Percentiles rank a stretch among this genome's conserved stretches.
phyloP scores from a whole-genome alignment of 768 basidiomycete species.

The Suillus placidus region DNA sequence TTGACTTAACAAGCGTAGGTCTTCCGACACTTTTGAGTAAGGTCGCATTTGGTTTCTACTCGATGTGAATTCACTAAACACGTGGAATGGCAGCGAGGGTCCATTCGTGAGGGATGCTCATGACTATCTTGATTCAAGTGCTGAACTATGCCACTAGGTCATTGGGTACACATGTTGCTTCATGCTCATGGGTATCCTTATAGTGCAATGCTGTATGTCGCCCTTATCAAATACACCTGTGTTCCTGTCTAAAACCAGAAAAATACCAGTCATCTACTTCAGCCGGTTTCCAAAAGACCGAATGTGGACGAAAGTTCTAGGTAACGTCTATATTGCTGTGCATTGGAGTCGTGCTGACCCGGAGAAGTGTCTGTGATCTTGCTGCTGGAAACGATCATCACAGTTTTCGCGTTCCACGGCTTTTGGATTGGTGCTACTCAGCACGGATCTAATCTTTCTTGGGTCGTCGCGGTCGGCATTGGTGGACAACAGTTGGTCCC shows the following conservation, averaged over 20 bases:
- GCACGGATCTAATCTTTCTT: slow-evolving; percentile 13
- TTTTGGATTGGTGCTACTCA: slow-evolving; percentile 17
- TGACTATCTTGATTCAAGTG: not conserved
- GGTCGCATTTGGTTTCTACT: slow-evolving; percentile 1
- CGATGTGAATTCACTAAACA: not conserved
- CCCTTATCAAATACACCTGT: no score
- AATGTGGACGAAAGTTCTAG: slow-evolving; percentile 17
- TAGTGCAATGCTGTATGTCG: slow-evolving; percentile 19
- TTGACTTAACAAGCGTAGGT: not conserved
- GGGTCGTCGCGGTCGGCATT: slow-evolving; percentile 8
- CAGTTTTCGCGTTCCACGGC: slow-evolving; percentile 13
- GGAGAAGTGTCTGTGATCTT: slow-evolving; percentile 16
- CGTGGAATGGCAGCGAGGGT: slow-evolving; percentile 10
- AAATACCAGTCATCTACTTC: slow-evolving; percentile 22
- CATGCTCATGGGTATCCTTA: slow-evolving; percentile 18
- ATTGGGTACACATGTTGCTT: slow-evolving; percentile 22
- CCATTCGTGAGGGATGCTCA: slow-evolving; percentile 15
- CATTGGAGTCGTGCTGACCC: not conserved
- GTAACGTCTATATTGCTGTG: slow-evolving; percentile 5
- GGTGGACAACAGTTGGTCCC: slow-evolving; percentile 7
- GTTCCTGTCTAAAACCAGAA: not conserved
- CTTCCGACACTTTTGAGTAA: slow-evolving; percentile 5
- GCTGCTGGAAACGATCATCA: slow-evolving; percentile 22
- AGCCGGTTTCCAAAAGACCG: slow-evolving; percentile 20
- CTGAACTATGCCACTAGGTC: slow-evolving; percentile 5